A percentile compares a stretch with the other conserved stretches of the same genome.
Conservation (phyloP, 208 protist genomes). For the Trypanosoma caninum region DNA sequence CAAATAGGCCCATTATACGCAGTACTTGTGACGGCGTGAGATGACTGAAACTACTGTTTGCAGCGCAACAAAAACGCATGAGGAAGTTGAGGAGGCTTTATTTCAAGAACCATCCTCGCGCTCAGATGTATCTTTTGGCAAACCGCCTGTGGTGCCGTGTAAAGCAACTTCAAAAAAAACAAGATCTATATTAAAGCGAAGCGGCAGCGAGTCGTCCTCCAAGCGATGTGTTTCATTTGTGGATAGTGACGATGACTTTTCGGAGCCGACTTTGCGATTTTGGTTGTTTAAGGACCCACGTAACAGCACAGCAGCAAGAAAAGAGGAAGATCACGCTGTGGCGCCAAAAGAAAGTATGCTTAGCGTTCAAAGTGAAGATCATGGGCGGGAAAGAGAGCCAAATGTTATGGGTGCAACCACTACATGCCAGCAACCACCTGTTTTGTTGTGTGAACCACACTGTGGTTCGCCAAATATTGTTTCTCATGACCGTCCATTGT, state of each 20-base stretch:
- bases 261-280: constrained; percentile 14
- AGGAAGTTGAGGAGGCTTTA: too few species aligned
- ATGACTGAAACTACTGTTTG: too few species aligned
- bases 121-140: too few species aligned
- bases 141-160: constrained; percentile 8
- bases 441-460: too few species aligned
- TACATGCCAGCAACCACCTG: too few species aligned
- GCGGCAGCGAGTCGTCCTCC: not conserved
- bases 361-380: not conserved
- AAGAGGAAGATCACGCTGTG: not conserved
- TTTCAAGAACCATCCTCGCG: too few species aligned
- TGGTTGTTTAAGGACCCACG: not conserved
- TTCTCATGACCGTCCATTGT: too few species aligned
- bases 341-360: not conserved
- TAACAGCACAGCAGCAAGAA: not conserved
- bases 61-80: too few species aligned
- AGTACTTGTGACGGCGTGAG: too few species aligned
- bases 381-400: not conserved
- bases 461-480: too few species aligned
- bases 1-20: too few species aligned
- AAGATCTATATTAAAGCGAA: constrained; percentile 15
- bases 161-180: constrained; percentile 1
- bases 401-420: too few species aligned
- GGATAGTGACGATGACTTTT: constrained; percentile 14
- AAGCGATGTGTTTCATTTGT: constrained; percentile 17